Evolutionary conservation across 2,329 filamentous ascomycete species (phyloP).

Genomic region (Exophiala sideris): DNA sequence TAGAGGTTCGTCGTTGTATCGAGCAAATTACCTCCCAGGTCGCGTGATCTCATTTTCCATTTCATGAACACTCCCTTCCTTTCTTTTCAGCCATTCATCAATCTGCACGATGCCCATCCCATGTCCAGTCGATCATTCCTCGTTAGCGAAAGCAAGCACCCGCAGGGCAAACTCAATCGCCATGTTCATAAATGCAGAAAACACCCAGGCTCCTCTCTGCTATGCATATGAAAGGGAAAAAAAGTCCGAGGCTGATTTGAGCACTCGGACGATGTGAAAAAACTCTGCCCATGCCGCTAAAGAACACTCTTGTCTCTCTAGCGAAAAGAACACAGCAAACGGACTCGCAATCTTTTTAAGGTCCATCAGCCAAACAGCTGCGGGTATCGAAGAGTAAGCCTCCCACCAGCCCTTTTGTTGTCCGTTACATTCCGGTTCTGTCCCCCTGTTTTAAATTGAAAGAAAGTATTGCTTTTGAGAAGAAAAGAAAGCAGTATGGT

Average conservation of each 20-base stretch:
- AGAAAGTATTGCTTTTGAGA: constrained; percentile 9
- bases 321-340: constrained; percentile 2
- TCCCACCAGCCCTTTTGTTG: constrained; percentile 12
- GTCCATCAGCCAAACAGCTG: too few relatives aligned
- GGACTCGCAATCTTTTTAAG: too few relatives aligned
- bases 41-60: too few relatives aligned
- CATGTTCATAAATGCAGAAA: constrained; percentile 10
- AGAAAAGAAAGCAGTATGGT: constrained; percentile 1
- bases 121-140: too few relatives aligned
- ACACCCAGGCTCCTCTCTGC: constrained; percentile 10
- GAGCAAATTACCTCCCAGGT: too few relatives aligned
- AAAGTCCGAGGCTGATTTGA: not conserved
- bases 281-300: not conserved
- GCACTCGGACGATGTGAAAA: not conserved
- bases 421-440: constrained; percentile 12
- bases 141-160: not conserved
- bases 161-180: not conserved
- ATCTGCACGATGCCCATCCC: not conserved
- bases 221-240: constrained; percentile 12
- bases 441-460: not conserved
- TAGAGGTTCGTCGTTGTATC: too few relatives aligned
- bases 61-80: too few relatives aligned
- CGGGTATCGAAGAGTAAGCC: constrained; percentile 14
- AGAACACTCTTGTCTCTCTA: not conserved
- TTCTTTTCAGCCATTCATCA: not conserved